Base-by-base conservation (phyloP, 2,329 filamentous ascomycete genomes). In the Ophiostoma perfectum region DNA sequence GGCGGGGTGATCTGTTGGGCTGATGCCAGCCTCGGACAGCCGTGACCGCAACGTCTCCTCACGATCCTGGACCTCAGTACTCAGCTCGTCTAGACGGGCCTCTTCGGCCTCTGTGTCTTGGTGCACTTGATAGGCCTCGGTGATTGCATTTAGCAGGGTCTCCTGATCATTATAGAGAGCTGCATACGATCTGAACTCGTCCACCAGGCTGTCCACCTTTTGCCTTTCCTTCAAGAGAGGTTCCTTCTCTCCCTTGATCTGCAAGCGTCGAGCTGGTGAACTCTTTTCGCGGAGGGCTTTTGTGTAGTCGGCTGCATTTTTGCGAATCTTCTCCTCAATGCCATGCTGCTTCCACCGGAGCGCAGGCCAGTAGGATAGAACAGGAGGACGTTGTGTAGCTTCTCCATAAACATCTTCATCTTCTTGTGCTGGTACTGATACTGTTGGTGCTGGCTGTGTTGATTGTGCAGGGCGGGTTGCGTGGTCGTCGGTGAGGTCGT, bases 51-150 rank as follows among this genome's bases (percentile, higher is more conserved):
- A 75, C 0, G 72, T 72, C 36, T 77, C 74, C 71, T 84, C 83
- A 70, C 79, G 79, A 49, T 76, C 73, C 68, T 81, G 78, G 14
- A 86, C 76, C 66, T 79, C 74, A 65, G 78, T 78, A 11, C 80
- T 79, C 49, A 87, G 73, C 47, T 81, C 78, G 69, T 86, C 83
- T 8, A 86, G 75, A 55, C 77, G 79, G 45, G 75, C 73, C 72
- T 87, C 84, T 36, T 84, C 82, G 9, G 82, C 80, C 2, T 82
- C 80, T 0, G 82, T 86, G 64, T 86, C 81, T 14, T 82, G 74
- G 38, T 80, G 80, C 9, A 83, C 79, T 14, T 79, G 80, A 70
- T 86, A 87, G 0, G 81, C 81, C 68, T 82, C 77, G 3, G 79
- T 78, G 65, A 87, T 80, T 66, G 79, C 77, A 64, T 80, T 75